These are phyloP conservation scores for Sanguinoderma infundibulare DNA, from an alignment of 1,284 basidiomycete species.

Conservation along the genomic window DNA sequence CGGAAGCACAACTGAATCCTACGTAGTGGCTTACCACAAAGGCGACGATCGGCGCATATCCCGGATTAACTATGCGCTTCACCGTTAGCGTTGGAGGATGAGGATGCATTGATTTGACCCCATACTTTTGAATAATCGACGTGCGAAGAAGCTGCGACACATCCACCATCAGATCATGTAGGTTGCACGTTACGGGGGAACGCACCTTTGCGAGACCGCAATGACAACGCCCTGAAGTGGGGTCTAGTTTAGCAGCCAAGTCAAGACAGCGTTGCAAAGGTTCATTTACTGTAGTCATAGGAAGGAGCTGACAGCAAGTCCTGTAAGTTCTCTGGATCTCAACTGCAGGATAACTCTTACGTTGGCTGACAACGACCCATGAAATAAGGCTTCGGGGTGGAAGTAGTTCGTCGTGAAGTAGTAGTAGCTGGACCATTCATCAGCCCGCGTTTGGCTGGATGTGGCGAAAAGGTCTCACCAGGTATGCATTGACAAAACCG, in stretches of 20 bases:
- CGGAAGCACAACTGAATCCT: background rate
- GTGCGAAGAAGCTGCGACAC: background rate
- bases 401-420: background rate
- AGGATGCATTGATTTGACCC: background rate
- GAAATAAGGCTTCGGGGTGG: background rate
- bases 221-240: background rate
- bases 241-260: too few relatives aligned
- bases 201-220: background rate
- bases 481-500: background rate
- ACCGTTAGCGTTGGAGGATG: background rate
- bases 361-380: background rate
- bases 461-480: background rate
- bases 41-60: background rate
- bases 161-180: background rate
- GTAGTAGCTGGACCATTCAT: background rate
- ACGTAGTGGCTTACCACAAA: background rate
- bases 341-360: background rate
- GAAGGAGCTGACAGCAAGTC: background rate
- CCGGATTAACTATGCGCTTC: background rate
- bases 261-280: background rate
- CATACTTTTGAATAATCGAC: background rate
- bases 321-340: background rate
- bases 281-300: background rate
- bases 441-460: background rate
- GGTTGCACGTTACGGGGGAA: too few relatives aligned